Evolutionary conservation across 257 asterid species (phyloP).

Genomic region (Nemophila menziesii): DNA sequence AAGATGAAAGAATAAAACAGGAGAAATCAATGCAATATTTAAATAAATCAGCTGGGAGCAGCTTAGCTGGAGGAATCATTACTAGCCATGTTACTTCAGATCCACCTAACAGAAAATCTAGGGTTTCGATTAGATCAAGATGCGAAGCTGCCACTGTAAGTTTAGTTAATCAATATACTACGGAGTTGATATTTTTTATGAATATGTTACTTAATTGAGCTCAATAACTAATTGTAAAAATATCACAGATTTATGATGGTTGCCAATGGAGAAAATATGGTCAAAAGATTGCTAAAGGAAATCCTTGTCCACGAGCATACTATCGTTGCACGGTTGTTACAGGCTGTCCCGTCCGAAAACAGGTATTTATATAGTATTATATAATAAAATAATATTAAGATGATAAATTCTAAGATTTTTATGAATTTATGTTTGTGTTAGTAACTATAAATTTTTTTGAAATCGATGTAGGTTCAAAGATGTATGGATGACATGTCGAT

Average conservation of each 20-base stretch:
- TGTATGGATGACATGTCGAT: constrained; percentile 86
- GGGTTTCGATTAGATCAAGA: constrained; percentile 98
- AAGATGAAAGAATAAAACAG: constrained; percentile 15
- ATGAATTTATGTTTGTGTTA: too few species aligned
- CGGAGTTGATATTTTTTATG: too few species aligned
- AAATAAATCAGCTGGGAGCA: constrained; percentile 16
- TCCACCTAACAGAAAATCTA: constrained; percentile 62
- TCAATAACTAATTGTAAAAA: background rate
- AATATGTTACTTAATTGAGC: background rate
- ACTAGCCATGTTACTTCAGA: constrained; percentile 24
- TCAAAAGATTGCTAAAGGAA: constrained; percentile 82
- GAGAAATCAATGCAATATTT: constrained; percentile 13
- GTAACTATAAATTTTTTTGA: too few species aligned
- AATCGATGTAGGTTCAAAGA: constrained; percentile 58
- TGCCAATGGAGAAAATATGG: constrained; percentile 99
- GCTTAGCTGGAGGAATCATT: constrained; percentile 26
- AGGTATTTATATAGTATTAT: constrained; percentile 18
- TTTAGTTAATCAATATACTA: constrained; percentile 1
- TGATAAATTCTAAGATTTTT: too few species aligned
- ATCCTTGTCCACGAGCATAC: constrained; percentile 89
- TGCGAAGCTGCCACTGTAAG: constrained; percentile 92
- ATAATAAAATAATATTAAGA: too few species aligned
- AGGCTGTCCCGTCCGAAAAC: constrained; percentile 86
- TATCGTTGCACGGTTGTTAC: constrained; percentile 91
- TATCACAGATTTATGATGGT: constrained; percentile 89